Base-by-base conservation (phyloP, 495 filamentous ascomycete species). In the Talaromyces nanjingensis region DNA sequence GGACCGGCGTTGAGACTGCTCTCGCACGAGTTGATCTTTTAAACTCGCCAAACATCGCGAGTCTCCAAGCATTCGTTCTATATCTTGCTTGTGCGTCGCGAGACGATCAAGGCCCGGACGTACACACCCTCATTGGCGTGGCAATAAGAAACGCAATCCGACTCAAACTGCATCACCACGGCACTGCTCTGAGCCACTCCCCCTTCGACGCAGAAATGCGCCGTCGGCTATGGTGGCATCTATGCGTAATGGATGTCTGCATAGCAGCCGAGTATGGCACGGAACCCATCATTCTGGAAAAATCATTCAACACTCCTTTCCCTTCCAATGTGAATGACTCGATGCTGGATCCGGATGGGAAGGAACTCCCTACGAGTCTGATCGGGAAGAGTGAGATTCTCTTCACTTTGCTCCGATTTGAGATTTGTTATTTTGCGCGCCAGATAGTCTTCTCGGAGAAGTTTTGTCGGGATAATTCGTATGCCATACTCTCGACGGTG, bases 141-240 rank as follows among this genome's bases (percentile, higher is more conserved):
- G 45, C 45, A 12, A 49, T 49, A 18, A 7, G 45, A 20, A 49
- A 49, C 3, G 45, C 45, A 20, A 49, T 49, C 18, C 45, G 45
- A 49, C 45, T 49, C 45, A 49, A 49, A 49, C 45, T 49, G 0
- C 45, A 49, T 9, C 45, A 49, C 7, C 45, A 49, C 18, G 45
- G 45, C 20, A 49, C 45, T 2, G 18, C 45, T 49, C 45, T 49
- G 0, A 9, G n/a, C 45, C 18, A 20, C 18, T 20, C 18, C 0
- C 85, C 87, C 0, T 89, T 91, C 66, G 86, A 92, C 53, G 79
- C 83, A 16, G 90, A 93, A 67, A 88, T 91, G 80, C 79, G 90
- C 39, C 79, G 90, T 29, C 81, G 90, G 0, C 72, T 91, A 4
- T 93, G 89, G 84, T 90, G 88, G 84, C 81, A 85, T n/a, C 14